These are phyloP conservation scores for Phytophthora agathidicida DNA, from an alignment of 352 stramenopile species.

Conservation along the genomic window DNA sequence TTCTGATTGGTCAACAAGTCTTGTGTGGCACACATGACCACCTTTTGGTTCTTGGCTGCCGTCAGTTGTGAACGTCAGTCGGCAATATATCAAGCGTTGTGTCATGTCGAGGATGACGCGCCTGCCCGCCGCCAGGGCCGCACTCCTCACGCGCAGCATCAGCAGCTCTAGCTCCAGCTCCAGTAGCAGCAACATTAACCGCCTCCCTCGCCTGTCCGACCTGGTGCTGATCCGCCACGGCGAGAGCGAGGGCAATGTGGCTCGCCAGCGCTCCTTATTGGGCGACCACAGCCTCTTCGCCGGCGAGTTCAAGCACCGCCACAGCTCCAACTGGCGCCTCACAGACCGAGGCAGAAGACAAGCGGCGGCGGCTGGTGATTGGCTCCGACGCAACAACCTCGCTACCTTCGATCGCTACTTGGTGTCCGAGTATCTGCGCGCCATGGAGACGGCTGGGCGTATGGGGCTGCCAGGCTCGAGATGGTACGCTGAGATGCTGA, in stretches of 20 bases:
- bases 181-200: slow-evolving; percentile 23
- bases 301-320: slow-evolving; percentile 89
- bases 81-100: too few species aligned
- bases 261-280: slow-evolving; percentile 78
- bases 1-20: slow-evolving; percentile 22
- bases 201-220: slow-evolving; percentile 69
- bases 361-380: slow-evolving; percentile 76
- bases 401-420: slow-evolving; percentile 86
- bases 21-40: slow-evolving; percentile 27
- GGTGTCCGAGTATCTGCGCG: slow-evolving; percentile 88
- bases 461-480: slow-evolving; percentile 73
- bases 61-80: slow-evolving; percentile 37
- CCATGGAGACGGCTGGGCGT: slow-evolving; percentile 85
- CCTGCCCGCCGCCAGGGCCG: neutral
- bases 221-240: slow-evolving; percentile 90
- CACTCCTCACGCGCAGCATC: slow-evolving; percentile 4
- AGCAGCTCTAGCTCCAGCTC: slow-evolving; percentile 16
- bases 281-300: slow-evolving; percentile 88
- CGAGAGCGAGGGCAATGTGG: slow-evolving; percentile 90
- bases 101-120: slow-evolving; percentile 30
- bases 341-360: slow-evolving; percentile 84
- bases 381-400: slow-evolving; percentile 81
- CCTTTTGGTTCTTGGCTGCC: slow-evolving; percentile 11
- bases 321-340: slow-evolving; percentile 88
- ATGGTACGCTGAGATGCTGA: slow-evolving; percentile 91